phyloP scores from a whole-genome alignment of 2,329 filamentous ascomycete species.

The Diaporthe eres region DNA sequence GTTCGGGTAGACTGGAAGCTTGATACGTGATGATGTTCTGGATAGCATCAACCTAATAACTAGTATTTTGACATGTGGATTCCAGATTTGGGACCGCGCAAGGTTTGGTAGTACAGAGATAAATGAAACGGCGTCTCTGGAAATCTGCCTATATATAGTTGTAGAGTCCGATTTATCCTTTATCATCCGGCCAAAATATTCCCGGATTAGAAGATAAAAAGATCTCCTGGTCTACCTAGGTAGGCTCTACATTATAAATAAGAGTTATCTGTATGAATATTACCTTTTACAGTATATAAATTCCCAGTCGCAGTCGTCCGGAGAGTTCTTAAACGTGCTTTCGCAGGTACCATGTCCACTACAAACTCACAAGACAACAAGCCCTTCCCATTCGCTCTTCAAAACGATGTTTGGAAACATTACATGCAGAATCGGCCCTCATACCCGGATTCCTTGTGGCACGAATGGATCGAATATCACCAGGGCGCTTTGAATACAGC shows the following conservation, averaged over 20 bases:
- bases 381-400: neutral
- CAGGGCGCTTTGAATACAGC: slow-evolving; percentile 27
- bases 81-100: neutral
- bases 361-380: neutral
- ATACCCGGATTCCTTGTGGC: slow-evolving; percentile 38
- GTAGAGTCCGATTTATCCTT: neutral
- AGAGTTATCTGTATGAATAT: neutral
- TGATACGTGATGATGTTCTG: neutral
- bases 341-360: neutral
- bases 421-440: slow-evolving; percentile 36
- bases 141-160: neutral
- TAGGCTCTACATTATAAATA: neutral
- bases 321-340: neutral
- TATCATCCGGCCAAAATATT: neutral
- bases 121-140: neutral
- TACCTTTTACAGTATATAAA: neutral
- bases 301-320: too few species aligned
- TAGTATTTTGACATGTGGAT: neutral
- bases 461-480: slow-evolving; percentile 37
- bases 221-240: too few species aligned
- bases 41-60: neutral
- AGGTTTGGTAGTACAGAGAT: neutral
- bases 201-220: neutral
- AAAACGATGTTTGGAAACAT: slow-evolving; percentile 33
- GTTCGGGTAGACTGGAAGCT: neutral